A percentile compares a stretch with the other conserved stretches of the same genome.
These are phyloP conservation scores for Moesziomyces sp. DNA, from an alignment of 1,284 basidiomycete species.

Conservation along the genomic window DNA sequence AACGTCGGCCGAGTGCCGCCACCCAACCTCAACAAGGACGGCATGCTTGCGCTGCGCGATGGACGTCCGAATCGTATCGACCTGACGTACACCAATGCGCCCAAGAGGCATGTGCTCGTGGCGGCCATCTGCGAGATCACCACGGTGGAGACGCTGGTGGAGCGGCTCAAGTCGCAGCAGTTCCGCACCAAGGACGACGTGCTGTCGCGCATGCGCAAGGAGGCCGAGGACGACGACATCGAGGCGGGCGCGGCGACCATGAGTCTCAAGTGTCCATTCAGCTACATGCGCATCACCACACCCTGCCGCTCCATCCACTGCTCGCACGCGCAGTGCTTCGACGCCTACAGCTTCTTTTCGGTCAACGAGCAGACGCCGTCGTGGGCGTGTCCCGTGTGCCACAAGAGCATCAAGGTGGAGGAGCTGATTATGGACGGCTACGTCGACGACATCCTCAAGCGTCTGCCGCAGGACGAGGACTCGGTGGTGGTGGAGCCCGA, in stretches of 20 bases:
- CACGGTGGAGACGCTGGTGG: constrained; percentile 48
- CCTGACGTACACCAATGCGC: constrained; percentile 56
- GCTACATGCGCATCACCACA: constrained; percentile 84
- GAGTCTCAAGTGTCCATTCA: constrained; percentile 72
- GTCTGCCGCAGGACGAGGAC: constrained; percentile 82
- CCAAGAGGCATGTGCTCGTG: constrained; percentile 46
- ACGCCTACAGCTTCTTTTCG: constrained; percentile 90
- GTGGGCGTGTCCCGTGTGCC: constrained; percentile 96
- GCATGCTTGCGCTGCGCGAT: constrained; percentile 14
- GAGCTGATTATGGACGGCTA: constrained; percentile 93
- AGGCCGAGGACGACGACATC: constrained; percentile 64
- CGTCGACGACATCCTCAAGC: constrained; percentile 78
- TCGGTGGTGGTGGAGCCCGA: constrained; percentile 93
- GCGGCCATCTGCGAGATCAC: constrained; percentile 55
- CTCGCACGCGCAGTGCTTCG: constrained; percentile 94
- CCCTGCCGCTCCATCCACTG: constrained; percentile 88
- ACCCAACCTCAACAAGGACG: constrained; percentile 64
- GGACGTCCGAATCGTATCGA: constrained; percentile 56
- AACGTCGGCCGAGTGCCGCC: constrained; percentile 57
- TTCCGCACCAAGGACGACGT: constrained; percentile 58
- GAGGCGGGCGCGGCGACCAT: constrained; percentile 59
- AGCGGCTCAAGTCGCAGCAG: constrained; percentile 44
- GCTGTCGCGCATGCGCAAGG: constrained; percentile 47
- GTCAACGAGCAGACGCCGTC: constrained; percentile 97
- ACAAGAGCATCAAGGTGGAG: constrained; percentile 79